phyloP scores from a whole-genome alignment of 1,284 basidiomycete genomes.

The Cutaneotrichosporon dermatis region DNA sequence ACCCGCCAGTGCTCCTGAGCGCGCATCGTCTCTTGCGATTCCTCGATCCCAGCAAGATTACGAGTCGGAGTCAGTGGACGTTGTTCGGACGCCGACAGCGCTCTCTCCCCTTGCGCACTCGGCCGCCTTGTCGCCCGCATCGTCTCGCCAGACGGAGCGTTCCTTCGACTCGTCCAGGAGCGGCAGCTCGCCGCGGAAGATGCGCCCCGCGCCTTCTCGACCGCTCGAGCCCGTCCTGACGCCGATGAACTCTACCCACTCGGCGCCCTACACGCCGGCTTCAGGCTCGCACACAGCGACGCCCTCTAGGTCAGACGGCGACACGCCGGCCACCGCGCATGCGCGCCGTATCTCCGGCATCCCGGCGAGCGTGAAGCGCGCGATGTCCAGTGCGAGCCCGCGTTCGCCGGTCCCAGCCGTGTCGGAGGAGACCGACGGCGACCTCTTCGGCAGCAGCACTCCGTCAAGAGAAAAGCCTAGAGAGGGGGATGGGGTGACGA shows the following conservation, averaged over 20 bases:
- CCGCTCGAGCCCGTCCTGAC: constrained; percentile 20
- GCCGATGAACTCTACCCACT: constrained; percentile 9
- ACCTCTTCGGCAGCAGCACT: no score
- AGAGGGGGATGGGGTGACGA: neutral
- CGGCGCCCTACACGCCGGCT: neutral
- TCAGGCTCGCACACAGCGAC: neutral
- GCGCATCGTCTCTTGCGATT: neutral
- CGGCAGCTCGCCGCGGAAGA: constrained; percentile 4
- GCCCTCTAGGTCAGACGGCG: neutral
- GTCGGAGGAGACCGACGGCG: no score
- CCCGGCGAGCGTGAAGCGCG: constrained; percentile 8
- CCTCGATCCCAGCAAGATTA: neutral
- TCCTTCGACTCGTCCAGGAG: constrained; percentile 4
- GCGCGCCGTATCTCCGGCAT: constrained; percentile 17
- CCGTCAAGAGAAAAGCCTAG: neutral
- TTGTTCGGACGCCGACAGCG: constrained; percentile 1
- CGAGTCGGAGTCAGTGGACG: neutral
- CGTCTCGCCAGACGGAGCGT: constrained; percentile 8
- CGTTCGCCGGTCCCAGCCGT: no score
- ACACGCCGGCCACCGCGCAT: constrained; percentile 16
- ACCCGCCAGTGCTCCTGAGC: no score
- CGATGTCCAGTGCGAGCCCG: neutral
- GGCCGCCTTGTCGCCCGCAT: constrained; percentile 8
- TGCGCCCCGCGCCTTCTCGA: neutral
- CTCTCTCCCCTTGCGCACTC: neutral